A percentile compares a stretch with the other conserved stretches of the same genome.
These are phyloP conservation scores for Aureobasidium melanogenum DNA, from an alignment of 2,329 filamentous ascomycete species.

Conservation along the genomic window DNA sequence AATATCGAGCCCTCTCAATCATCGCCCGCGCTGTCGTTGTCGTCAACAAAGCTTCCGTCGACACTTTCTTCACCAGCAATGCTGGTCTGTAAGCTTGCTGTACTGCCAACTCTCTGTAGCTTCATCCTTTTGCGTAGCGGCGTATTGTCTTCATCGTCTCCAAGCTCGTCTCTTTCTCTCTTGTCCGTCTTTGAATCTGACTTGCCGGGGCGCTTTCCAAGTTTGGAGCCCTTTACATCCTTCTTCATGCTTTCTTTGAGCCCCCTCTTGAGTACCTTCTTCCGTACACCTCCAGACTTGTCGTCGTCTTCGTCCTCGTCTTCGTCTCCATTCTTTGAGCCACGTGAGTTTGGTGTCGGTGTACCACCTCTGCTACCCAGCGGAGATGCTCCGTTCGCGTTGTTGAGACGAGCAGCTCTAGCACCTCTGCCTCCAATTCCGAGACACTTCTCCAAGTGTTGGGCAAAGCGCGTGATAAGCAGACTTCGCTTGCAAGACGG, in stretches of 20 bases:
- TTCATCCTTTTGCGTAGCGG: constrained; percentile 30
- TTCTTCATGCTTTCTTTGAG: constrained; percentile 38
- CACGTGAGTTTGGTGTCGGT: constrained; percentile 19
- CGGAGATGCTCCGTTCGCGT: constrained; percentile 19
- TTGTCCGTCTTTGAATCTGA: constrained; percentile 20
- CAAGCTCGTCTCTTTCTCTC: constrained; percentile 27
- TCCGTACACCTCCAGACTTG: constrained; percentile 24
- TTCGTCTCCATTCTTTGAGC: constrained; percentile 19
- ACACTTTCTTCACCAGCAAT: constrained; percentile 24
- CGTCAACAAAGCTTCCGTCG: constrained; percentile 29
- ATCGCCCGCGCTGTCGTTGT: constrained; percentile 22
- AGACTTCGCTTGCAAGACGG: constrained; percentile 53
- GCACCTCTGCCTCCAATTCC: constrained; percentile 47
- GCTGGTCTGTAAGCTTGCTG: constrained; percentile 24
- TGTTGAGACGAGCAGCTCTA: constrained; percentile 37
- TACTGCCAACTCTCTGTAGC: constrained; percentile 26
- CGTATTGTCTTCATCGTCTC: constrained; percentile 22
- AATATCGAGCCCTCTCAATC: constrained; percentile 16
- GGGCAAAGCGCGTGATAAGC: constrained; percentile 51
- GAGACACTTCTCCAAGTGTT: constrained; percentile 53
- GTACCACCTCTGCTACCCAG: constrained; percentile 26
- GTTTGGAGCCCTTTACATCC: constrained; percentile 25
- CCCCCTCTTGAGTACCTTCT: constrained; percentile 31
- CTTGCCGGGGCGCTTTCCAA: constrained; percentile 20
- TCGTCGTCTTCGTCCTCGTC: constrained; percentile 21